Base-by-base conservation (phyloP, 371 early-diverging fungal species). In the Actinomortierella ambigua region DNA sequence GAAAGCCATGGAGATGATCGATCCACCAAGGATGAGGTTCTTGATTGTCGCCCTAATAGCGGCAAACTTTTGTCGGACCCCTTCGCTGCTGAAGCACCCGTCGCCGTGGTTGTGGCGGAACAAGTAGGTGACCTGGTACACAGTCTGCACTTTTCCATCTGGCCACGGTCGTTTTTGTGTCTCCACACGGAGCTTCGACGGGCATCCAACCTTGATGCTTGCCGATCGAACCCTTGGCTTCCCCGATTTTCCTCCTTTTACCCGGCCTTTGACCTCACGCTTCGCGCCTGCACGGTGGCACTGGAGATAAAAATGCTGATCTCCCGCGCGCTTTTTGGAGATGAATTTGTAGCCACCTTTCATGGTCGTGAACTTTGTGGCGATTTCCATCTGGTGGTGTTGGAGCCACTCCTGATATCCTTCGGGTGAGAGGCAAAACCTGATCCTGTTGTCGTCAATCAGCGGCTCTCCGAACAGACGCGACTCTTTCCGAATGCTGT, bases 1-100 rank as follows among this genome's bases (percentile, higher is more conserved):
- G 61, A 61, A 57, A 1, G 57, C 61, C 3, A 34, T 57, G 15
- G 51, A 50, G 26, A 66, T 60, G 11, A 54, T 49, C 24, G 61
- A 57, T 42, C 61, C 67, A 42, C 59, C 46, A 18, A 52, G 22
- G 9, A 66, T 46, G 11, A 66, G 43, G 2, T 41, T 39, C 39
- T 24, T 27, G 28, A 66, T 61, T 3, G 61, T 57, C 9, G 52
- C 20, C 43, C 48, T 66, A 48, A 61, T 61, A 15, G 53, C 46
- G 0, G 22, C 56, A n/a, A 53, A 59, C 27, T 60, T 55, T 53
- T 66, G 66, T 14, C 52, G 23, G 13, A 52, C 52, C 3, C 52
- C 66, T 15, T 56, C 17, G 24, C 47, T 50, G 2, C 55, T 44
- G 9, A 65, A n/a, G 27, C 47, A n/a, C 2, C 20, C 50, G 5